Conservation (phyloP, 306 rosid species). For the Hylodesmum podocarpum region DNA sequence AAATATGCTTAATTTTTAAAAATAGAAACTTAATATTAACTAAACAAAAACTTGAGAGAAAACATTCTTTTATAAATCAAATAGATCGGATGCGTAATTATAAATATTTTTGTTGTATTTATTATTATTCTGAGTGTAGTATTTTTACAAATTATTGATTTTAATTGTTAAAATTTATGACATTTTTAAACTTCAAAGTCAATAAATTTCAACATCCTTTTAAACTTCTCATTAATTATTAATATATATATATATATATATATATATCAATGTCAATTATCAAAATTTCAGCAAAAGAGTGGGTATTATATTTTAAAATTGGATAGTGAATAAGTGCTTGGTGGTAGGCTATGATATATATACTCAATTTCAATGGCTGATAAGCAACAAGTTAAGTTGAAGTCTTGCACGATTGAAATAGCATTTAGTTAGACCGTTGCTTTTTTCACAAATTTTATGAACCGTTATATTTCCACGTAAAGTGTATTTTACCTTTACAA, state of each 20-base stretch:
- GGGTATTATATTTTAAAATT: constrained; percentile 24
- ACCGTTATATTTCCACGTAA: background rate
- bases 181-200: background rate
- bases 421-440: background rate
- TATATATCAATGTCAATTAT: background rate
- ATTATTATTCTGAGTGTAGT: no score
- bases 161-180: background rate
- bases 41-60: no score
- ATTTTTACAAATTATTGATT: no score
- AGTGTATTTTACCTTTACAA: background rate
- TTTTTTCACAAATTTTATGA: constrained; percentile 1
- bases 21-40: no score
- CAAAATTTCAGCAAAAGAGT: background rate
- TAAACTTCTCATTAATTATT: background rate
- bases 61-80: no score
- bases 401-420: constrained; percentile 4
- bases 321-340: constrained; percentile 14
- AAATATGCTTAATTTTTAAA: no score
- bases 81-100: no score
- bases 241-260: no score
- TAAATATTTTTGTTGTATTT: no score
- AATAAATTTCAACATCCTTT: background rate
- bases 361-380: constrained; percentile 36
- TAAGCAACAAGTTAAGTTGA: constrained; percentile 28
- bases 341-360: constrained; percentile 17